A percentile compares a stretch with the other conserved stretches of the same genome.
Evolutionary conservation across 177 flowering plant species (phyloP).

Genomic region (Tripterygium wilfordii): DNA sequence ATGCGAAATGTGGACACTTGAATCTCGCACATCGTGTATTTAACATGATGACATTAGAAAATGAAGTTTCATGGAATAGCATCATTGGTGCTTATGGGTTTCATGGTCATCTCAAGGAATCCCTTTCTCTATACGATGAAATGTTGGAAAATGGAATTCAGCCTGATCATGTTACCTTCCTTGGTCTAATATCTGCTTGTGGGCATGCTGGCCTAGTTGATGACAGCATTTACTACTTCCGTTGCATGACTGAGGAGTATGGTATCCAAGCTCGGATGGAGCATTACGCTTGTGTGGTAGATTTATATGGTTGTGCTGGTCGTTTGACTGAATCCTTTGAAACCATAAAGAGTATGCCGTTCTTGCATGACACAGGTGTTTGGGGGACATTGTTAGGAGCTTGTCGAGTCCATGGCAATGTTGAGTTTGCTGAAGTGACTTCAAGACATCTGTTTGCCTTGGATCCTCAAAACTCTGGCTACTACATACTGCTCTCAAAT

Average conservation of each 20-base stretch:
- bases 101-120: constrained; percentile 55
- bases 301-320: too few species aligned
- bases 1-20: constrained; percentile 63
- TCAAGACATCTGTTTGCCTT: constrained; percentile 47
- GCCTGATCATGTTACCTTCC: constrained; percentile 79
- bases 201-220: constrained; percentile 66
- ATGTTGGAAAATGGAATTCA: constrained; percentile 45
- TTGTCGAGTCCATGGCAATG: constrained; percentile 57
- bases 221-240: constrained; percentile 47
- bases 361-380: constrained; percentile 68
- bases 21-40: constrained; percentile 51
- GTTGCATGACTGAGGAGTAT: constrained; percentile 47
- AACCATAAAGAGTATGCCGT: constrained; percentile 59
- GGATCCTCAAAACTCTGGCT: constrained; percentile 81
- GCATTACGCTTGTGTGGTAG: too few species aligned
- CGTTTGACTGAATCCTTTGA: too few species aligned
- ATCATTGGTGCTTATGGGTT: constrained; percentile 80
- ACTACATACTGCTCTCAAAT: constrained; percentile 61
- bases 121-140: constrained; percentile 37
- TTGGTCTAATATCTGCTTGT: constrained; percentile 68
- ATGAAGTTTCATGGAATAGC: constrained; percentile 83
- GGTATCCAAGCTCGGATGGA: constrained; percentile 58
- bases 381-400: constrained; percentile 91
- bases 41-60: constrained; percentile 49
- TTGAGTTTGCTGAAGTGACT: constrained; percentile 68